A percentile compares a stretch with the other conserved stretches of the same genome.
phyloP scores from a whole-genome alignment of 108 stramenopile genomes.

The Cyclotella baltica region DNA sequence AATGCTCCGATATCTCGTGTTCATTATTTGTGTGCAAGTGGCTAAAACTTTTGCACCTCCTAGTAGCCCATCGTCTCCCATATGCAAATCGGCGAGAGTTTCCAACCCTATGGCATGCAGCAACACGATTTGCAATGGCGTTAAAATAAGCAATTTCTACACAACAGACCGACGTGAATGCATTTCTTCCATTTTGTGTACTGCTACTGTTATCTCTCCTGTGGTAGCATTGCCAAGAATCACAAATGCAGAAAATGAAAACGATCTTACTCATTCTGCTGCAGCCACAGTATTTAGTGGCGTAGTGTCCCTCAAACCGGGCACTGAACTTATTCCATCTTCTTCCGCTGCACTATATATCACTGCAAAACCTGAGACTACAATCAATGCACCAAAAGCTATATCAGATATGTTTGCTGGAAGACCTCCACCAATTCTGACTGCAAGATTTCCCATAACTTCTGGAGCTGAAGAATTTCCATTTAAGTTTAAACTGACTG shows the following conservation, averaged over 20 bases:
- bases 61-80: too few species aligned
- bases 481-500: conserved; percentile 41
- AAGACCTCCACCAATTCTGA: conserved; percentile 67
- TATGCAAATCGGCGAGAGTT: too few species aligned
- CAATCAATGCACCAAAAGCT: conserved; percentile 61
- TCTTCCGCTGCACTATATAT: conserved; percentile 53
- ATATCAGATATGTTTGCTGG: conserved; percentile 56
- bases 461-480: conserved; percentile 41
- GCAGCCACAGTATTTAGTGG: neutral
- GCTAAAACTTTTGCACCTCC: too few species aligned
- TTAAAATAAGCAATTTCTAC: too few species aligned
- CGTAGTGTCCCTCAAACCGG: conserved; percentile 1
- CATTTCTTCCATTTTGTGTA: neutral
- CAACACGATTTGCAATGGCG: too few species aligned
- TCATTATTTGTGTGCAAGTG: too few species aligned
- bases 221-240: neutral
- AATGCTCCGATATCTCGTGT: too few species aligned
- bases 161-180: too few species aligned
- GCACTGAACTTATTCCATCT: neutral
- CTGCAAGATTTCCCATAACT: conserved; percentile 40
- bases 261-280: neutral
- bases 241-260: neutral
- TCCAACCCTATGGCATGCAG: too few species aligned
- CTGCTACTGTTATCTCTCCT: neutral
- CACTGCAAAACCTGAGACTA: conserved; percentile 56